Base-by-base conservation (phyloP, 1,284 basidiomycete species). In the Flammula alnicola region DNA sequence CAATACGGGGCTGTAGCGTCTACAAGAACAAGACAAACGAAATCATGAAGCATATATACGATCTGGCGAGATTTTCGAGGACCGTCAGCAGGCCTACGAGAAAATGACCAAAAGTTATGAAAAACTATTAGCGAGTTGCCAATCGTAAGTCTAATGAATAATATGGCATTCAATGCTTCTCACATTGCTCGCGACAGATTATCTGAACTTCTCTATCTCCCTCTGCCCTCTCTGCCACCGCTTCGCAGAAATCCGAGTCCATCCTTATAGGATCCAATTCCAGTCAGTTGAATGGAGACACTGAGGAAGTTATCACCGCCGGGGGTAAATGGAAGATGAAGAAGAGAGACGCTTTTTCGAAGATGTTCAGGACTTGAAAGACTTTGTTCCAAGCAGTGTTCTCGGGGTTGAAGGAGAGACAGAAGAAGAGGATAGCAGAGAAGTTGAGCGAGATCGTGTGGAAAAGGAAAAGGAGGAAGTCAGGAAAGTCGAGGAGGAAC, bases 31-130 rank as follows among this genome's bases (percentile, higher is more conserved):
- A 71, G 97, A 99, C 66, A 86, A 88, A 57, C 83, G 89, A 43
- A 99, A 99, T 60, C 95, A 98, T 63, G 96, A 99, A 73, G 97
- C 96, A 49, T 99, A 99, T 67, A 98, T 99, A 62, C 91, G 93
- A 30, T 98, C 94, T 1, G 96, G 96, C 19, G 95, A 99, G 71
- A 98, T 99, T 57, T 99, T 99, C 60, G 97, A 99, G 66, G 97
- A 99, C 69, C 86, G 97, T 14, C 95, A 98, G 67, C 95, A 99
- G 69, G 92, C 90, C 10, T 99, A 98, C 67, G 97, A 99, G 74
- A 95, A 94, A 72, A 95, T 98, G 90, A 93, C 94, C 10, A 95
- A 93, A 67, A 83, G 85, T 27, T 97, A 98, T 61, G 96, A 99
- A 71, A 93, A 95, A 52, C 73, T 98, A 12, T 81, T 94, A 37